Base-by-base conservation (phyloP, 192 early-diverging fungal species). In the Paraglomus brasilianum region DNA sequence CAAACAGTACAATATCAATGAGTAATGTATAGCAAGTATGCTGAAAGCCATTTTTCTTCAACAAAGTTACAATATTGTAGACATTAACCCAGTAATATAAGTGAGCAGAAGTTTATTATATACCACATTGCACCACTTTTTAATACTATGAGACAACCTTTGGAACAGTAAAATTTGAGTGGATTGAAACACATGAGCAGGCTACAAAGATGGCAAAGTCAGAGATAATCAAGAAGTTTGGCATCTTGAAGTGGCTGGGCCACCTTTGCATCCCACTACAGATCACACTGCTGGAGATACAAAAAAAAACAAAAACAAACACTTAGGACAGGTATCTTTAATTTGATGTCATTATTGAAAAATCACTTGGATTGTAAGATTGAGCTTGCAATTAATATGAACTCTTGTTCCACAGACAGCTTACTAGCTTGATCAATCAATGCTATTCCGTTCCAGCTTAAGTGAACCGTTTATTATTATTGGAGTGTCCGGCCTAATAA, bases 151-250 rank as follows among this genome's bases (percentile, higher is more conserved):
- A 69, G 42, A 14, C 36, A 19, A 69, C 13, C 8, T 69, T 69
- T 52, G 49, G 15, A 19, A 69, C 19, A 38, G 7, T 69, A 19
- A 13, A 21, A 55, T 69, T 69, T 44, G 50, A 56, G 8, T 69
- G 66, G 66, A 56, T 69, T 13, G 66, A 69, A 19, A 41, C 50
- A 14, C 50, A 55, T 36, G 42, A 22, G 30, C 49, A 14, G 30
- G 36, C 52, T 14, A 7, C 66, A 36, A 69, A 69, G 22, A 59
- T 69, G 17, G 36, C 55, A 41, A 69, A 69, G 56, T 69, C 52
- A 51, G n/a, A 11, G 8, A 66, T 49, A 38, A 22, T 49, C 51
- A 51, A 48, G n/a, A 13, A 48, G 17, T 66, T 15, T 24, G 47
- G 47, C 42, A 55, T 15, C 30, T 68, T 8, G 66, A 68, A 38